Evolutionary conservation across 2,329 filamentous ascomycete species (phyloP), one percentile per base, ranked within the genome.

Genomic region (Colletotrichum viniferum): DNA sequence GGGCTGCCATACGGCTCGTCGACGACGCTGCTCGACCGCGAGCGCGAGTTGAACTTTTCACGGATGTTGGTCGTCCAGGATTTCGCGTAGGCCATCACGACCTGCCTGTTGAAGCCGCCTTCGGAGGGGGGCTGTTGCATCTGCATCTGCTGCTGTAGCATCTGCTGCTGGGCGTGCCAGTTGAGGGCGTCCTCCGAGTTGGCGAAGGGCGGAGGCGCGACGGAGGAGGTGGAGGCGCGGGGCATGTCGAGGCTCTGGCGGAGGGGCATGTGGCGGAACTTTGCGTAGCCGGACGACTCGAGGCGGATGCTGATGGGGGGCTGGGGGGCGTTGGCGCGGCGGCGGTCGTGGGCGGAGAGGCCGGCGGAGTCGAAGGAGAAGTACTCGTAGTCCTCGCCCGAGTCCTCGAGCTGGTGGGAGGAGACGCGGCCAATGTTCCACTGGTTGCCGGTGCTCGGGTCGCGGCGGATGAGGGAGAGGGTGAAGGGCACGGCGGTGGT

Each of bases 341-440:
- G 69, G 21, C 72, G 78, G 16, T 79, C 77, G 4, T 80, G 78
- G 26, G 79, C 78, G 32, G 63, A 73, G 48, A 77, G 68, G 14
- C 76, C 76, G 34, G 76, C 76, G 4, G 74, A 64, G 74, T 77
- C 77, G 65, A 75, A 77, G 43, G 74, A 67, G 43, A 78, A 77
- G 30, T 80, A 78, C 61, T 79, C 81, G 30, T 82, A 81, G 7
- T 77, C 77, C n/a, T 81, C 76, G 60, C 83, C 82, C 2, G 82
- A 79, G 28, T 83, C 79, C 60, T 89, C 87, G 16, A 87, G 81
- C 77, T 90, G 88, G 74, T 87, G 87, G 0, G 89, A 91, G 3
- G 88, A 89, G 64, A 95, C 88, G 70, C 88, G 92, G 26, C 92
- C 94, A 14, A 96, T 89, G 80, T 96, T 96, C 93, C 94, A 95